These are phyloP conservation scores for Alternaria sp. DNA, from an alignment of 2,329 filamentous ascomycete genomes.

Conservation along the genomic window DNA sequence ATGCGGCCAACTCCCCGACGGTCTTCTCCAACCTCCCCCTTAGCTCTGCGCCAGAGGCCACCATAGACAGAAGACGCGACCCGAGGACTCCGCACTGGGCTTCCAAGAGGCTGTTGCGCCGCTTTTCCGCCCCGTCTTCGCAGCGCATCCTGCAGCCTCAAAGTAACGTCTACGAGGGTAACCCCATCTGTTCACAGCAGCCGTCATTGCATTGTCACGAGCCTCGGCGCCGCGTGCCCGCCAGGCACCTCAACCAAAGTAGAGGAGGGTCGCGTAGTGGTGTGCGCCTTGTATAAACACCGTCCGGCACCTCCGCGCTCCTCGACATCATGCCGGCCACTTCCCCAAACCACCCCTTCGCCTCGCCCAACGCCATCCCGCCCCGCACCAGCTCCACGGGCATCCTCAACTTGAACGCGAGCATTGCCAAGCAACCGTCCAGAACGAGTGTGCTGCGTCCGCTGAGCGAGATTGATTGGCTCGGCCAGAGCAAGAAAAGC, in stretches of 20 bases:
- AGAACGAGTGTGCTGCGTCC: constrained; percentile 43
- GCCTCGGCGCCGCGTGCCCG: background rate
- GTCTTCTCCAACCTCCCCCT: background rate
- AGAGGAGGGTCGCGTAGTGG: background rate
- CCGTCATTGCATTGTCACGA: constrained; percentile 13
- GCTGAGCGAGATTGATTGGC: constrained; percentile 49
- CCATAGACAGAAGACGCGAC: background rate
- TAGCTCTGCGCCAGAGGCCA: background rate
- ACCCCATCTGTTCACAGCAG: background rate
- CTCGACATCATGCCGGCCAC: constrained; percentile 24
- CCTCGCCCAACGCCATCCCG: constrained; percentile 49
- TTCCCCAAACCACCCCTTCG: constrained; percentile 35
- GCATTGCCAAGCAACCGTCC: constrained; percentile 29
- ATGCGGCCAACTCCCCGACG: background rate
- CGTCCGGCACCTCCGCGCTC: background rate
- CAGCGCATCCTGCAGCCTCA: constrained; percentile 10
- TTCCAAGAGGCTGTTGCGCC: constrained; percentile 1
- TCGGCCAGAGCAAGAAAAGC: constrained; percentile 49
- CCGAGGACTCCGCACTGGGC: constrained; percentile 4
- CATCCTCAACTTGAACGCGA: constrained; percentile 37
- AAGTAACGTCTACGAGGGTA: background rate
- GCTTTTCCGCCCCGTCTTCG: background rate
- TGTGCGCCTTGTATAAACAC: background rate
- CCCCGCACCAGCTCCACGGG: constrained; percentile 48
- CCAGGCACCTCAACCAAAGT: constrained; percentile 6